phyloP scores from a whole-genome alignment of 2,329 filamentous ascomycete genomes.

The Teratosphaeria viscida region DNA sequence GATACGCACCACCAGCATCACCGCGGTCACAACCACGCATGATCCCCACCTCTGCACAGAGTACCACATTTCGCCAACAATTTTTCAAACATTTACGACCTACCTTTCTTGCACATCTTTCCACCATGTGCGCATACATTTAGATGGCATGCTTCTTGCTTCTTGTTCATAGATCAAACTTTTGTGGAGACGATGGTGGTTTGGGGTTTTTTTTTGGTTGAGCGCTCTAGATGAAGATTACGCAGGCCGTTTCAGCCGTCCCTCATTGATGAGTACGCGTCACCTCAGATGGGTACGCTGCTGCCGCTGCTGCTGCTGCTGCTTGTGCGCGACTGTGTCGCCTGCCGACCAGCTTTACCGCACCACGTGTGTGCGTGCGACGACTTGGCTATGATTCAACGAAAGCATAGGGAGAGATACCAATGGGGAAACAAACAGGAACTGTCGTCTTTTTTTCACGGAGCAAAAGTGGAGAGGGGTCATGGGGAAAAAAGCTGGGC shows the following conservation, averaged over 20 bases:
- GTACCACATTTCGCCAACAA: neutral
- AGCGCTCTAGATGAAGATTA: neutral
- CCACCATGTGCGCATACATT: neutral
- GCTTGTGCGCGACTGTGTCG: neutral
- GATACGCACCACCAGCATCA: conserved; percentile 15
- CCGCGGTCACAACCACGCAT: neutral
- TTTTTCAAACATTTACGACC: neutral
- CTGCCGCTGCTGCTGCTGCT: neutral
- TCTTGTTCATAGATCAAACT: neutral
- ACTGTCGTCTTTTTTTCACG: neutral
- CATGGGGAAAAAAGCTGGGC: neutral
- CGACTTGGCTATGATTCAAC: neutral
- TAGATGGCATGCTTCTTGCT: neutral
- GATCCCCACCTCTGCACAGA: neutral
- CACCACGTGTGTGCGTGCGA: neutral
- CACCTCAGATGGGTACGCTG: neutral
- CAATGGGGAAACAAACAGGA: neutral
- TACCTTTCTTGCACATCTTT: conserved; percentile 1
- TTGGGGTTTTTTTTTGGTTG: neutral
- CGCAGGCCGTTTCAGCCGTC: neutral
- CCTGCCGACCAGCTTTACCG: neutral
- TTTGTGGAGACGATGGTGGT: neutral
- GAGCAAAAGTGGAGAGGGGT: neutral
- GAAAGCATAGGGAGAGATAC: neutral
- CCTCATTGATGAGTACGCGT: neutral